A percentile compares a stretch with the other conserved stretches of the same genome.
phyloP scores from a whole-genome alignment of 2,329 filamentous ascomycete genomes.

The Sarocladium oryzae region DNA sequence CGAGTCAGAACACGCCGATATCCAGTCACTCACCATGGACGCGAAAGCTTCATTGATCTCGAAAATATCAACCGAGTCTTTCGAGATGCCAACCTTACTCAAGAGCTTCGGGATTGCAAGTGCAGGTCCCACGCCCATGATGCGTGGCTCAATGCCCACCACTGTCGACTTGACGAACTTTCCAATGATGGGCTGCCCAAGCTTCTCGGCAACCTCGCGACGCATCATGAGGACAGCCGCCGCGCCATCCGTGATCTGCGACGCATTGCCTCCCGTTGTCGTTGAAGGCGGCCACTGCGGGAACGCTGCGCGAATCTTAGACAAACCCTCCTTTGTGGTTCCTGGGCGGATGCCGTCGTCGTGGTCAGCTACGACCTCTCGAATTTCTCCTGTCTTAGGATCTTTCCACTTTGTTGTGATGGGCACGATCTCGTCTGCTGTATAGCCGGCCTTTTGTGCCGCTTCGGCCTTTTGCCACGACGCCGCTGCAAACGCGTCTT shows the following conservation, averaged over 20 bases:
- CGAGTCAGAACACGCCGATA: neutral
- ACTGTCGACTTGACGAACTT: constrained; percentile 68
- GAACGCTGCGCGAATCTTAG: constrained; percentile 67
- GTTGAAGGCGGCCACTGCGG: constrained; percentile 57
- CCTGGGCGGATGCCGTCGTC: constrained; percentile 68
- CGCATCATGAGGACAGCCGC: constrained; percentile 67
- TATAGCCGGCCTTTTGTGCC: constrained; percentile 68
- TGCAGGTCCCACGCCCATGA: constrained; percentile 66
- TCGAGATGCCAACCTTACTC: constrained; percentile 46
- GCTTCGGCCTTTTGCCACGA: constrained; percentile 61
- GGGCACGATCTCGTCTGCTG: constrained; percentile 67
- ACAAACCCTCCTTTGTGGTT: constrained; percentile 60
- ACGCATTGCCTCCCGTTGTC: constrained; percentile 65
- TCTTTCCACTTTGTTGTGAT: constrained; percentile 34
- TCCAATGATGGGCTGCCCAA: constrained; percentile 64
- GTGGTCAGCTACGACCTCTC: constrained; percentile 53
- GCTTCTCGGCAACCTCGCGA: constrained; percentile 59
- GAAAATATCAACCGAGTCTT: constrained; percentile 47
- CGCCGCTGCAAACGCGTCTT: constrained; percentile 63
- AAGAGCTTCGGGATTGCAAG: constrained; percentile 29
- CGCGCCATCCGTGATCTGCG: constrained; percentile 67
- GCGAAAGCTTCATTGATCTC: constrained; percentile 75
- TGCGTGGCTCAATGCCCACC: constrained; percentile 57
- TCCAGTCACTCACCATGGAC: constrained; percentile 48
- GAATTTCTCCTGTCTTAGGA: neutral